Evolutionary conservation across 2,329 filamentous ascomycete genomes (phyloP), one percentile per base, ranked within the genome.

Genomic region (Malbranchea zuffiana): DNA sequence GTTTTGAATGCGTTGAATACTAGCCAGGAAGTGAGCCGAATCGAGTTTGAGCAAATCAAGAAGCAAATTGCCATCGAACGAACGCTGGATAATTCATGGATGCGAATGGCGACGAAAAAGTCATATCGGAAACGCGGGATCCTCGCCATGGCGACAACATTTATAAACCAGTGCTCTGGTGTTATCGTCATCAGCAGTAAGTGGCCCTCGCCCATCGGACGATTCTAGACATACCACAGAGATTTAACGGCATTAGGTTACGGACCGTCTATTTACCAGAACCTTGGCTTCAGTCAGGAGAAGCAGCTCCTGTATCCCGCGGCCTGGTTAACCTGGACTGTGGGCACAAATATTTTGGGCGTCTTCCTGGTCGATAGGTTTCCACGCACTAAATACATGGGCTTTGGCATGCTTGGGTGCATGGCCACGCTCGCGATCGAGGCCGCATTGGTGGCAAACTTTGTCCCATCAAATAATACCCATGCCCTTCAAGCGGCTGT

Each of bases 1-100:
- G 32, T 53, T n/a, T 39, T 55, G 7, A 56, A 51, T 17, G 52
- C 59, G 8, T 52, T 57, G 5, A 59, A 64, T 25, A 10, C 23
- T 8, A 25, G 23, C 12, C 23, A 25, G 23, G 3, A 8, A 10
- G 10, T 25, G 10, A 12, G 8, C 23, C 23, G 23, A 10, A 12
- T 12, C 2, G 23, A 25, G 12, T 25, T 25, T 12, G 10, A 25
- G 8, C 23, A 25, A 12, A 25, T 25, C 10, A 25, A 25, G 12
- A 25, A 12, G 23, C 23, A 25, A 12, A 12, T 12, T 10, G 23
- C 10, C 12, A 8, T 25, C 12, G 23, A 25, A 10, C 23, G 23
- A 10, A 25, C 23, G 8, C 23, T 25, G 23, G 23, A 25, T 25
- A 12, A 8, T 10, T 25, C 23, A 12, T 25, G 23, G 23, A 25